Base-by-base conservation (phyloP, 2,329 filamentous ascomycete species). In the Penicillium sp. region DNA sequence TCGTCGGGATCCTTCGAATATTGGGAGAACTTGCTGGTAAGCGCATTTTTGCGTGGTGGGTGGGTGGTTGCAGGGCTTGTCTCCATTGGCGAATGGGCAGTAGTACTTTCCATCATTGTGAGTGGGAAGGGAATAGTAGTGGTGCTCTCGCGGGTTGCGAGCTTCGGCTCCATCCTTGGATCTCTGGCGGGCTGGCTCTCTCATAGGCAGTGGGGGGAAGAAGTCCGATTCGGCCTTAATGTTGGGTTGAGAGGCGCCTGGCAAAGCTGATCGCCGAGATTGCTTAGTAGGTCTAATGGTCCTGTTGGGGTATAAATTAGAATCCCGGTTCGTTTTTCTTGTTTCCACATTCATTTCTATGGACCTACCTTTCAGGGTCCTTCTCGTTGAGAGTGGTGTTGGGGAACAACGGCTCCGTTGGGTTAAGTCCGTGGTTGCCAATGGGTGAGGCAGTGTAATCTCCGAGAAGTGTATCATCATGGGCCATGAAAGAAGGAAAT, bases 41-140 rank as follows among this genome's bases (percentile, higher is more conserved):
- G 96, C 96, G 87, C 93, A 97, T 85, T 97, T 97, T 68, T 98
- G 90, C 81, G 96, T 95, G 71, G 96, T 95, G 42, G 93, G 87
- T 79, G 90, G 90, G 86, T 97, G 93, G 76, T 85, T 90, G 84
- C 93, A 98, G 70, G 87, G 82, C 50, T 84, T 79, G 56, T 82
- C 79, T 67, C 86, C 89, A 54, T 66, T 68, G 74, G 89, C 87
- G 82, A 89, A 95, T 6, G 93, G 93, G 82, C 93, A 98, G 79
- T 96, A 91, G 79, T 95, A 98, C 57, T 96, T 85, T 71, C 91
- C 92, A 76, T 96, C 91, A 60, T 65, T 72, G 52, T 74, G 71
- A 45, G 77, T 74, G n/a, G 74, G 68, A 62, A 76, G 62, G 43
- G 75, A 72, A 60, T 78, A 78, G 60, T 70, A 78, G 22, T 71